Percentiles rank a stretch among this genome's conserved stretches.
Evolutionary conservation across 1,284 basidiomycete genomes (phyloP).

Genomic region (Termitomyces sp.): DNA sequence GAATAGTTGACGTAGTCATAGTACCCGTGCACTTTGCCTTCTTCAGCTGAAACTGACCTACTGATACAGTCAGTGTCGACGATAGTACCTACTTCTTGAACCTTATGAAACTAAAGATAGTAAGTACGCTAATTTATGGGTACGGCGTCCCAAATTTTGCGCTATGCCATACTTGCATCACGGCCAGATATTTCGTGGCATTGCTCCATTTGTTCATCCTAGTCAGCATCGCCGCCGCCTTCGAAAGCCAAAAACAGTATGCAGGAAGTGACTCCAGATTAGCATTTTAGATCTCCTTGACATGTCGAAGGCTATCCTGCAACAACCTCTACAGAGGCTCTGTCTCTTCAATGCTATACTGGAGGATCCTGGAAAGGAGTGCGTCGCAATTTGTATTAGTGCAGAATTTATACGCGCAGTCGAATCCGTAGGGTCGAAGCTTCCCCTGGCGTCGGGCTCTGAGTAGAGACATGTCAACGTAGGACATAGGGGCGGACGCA

Average conservation of each 20-base stretch:
- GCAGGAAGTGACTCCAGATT: neutral
- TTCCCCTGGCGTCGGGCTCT: neutral
- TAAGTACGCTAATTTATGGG: too few relatives aligned
- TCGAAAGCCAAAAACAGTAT: neutral
- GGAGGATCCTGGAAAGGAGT: neutral
- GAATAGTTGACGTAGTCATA: too few relatives aligned
- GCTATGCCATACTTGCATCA: neutral
- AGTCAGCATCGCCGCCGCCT: neutral
- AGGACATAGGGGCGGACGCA: neutral
- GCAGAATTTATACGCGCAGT: slow-evolving; percentile 1
- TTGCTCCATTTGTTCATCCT: neutral
- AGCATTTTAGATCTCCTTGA: neutral
- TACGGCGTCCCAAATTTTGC: neutral
- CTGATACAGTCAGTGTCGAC: too few relatives aligned
- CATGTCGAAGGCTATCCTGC: neutral
- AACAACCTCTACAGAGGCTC: neutral
- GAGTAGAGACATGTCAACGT: neutral
- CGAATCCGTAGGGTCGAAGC: neutral
- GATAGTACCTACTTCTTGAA: too few relatives aligned
- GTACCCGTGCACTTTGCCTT: too few relatives aligned
- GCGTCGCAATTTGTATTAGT: neutral
- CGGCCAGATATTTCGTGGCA: neutral
- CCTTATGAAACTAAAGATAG: too few relatives aligned
- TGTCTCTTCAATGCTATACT: neutral
- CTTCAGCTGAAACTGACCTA: too few relatives aligned